Evolutionary conservation across 2,329 filamentous ascomycete species (phyloP), one percentile per base, ranked within the genome.

Genomic region (Alternaria infectoria): DNA sequence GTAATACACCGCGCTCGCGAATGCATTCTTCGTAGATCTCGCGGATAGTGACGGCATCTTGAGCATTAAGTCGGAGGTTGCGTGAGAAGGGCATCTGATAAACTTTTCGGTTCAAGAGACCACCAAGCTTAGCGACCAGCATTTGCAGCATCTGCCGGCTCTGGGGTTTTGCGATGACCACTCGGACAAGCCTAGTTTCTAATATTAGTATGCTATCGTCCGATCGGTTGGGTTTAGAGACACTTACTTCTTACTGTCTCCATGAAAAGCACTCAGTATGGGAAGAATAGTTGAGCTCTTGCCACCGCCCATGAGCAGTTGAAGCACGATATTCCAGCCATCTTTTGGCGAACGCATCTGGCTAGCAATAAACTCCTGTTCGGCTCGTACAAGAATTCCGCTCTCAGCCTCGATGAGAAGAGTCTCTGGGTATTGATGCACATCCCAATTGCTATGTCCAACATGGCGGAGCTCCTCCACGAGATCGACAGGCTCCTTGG

Each of bases 401-500:
- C 83, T 87, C 57, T 93, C 90, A 1, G 90, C 80, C 72, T 93
- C 90, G 0, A 93, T 62, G 0, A 93, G 77, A 0, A 93, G 79
- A 62, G 82, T 88, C 21, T 92, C 90, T 0, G 90, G 88, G 40
- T 81, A 78, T 0, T 85, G 63, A 0, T 71, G 10, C 0, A 86
- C 84, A 6, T 84, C 68, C 88, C 89, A 92, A 10, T 85, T 86
- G 2, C 70, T 67, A 64, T 89, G 88, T 0, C 88, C 89, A 0
- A 66, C 15, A 59, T 89, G 89, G 1, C 64, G 54, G 0, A 84
- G 64, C 61, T 86, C 77, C 57, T 75, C 69, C 1, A 62, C 45
- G 4, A 79, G 62, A 5, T 77, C 76, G 0, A 64, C 19, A 4
- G 69, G 64, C 12, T 70, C 68, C 2, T 46, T 36, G 0, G 54